Evolutionary conservation across 345 rosid species (phyloP).

Genomic region (Camelina hispida): DNA sequence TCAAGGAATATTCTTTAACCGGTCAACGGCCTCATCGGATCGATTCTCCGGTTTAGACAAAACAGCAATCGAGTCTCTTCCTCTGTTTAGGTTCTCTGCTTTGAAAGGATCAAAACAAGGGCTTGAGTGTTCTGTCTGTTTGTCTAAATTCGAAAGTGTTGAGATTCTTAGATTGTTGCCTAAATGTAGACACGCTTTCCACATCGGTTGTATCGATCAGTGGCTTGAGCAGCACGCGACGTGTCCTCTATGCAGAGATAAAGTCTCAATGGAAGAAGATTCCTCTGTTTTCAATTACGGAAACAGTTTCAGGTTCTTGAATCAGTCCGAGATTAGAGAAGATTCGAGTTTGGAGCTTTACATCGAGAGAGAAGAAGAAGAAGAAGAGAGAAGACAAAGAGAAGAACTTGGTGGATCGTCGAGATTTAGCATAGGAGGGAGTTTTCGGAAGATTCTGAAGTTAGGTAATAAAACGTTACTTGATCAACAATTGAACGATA

Average conservation of each 20-base stretch:
- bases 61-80: constrained; percentile 76
- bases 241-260: constrained; percentile 82
- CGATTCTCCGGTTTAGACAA: constrained; percentile 83
- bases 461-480: constrained; percentile 34
- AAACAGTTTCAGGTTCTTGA: constrained; percentile 63
- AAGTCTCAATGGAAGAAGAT: constrained; percentile 60
- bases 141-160: constrained; percentile 78
- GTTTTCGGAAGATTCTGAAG: constrained; percentile 64
- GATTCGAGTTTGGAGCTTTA: constrained; percentile 67
- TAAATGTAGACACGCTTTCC: constrained; percentile 85
- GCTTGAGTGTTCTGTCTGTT: constrained; percentile 85
- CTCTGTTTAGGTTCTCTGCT: constrained; percentile 83
- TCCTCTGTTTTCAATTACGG: constrained; percentile 50
- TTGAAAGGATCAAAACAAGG: constrained; percentile 78
- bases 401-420: constrained; percentile 55
- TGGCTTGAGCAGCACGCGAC: constrained; percentile 94
- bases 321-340: constrained; percentile 52
- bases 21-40: constrained; percentile 45
- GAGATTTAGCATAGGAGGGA: constrained; percentile 73
- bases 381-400: constrained; percentile 42
- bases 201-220: constrained; percentile 77
- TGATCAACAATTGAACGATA: constrained; percentile 11
- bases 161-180: constrained; percentile 83
- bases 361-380: constrained; percentile 71
- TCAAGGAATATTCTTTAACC: constrained; percentile 41